phyloP scores from a whole-genome alignment of 2,329 filamentous ascomycete genomes.

The Diaporthe vexans region DNA sequence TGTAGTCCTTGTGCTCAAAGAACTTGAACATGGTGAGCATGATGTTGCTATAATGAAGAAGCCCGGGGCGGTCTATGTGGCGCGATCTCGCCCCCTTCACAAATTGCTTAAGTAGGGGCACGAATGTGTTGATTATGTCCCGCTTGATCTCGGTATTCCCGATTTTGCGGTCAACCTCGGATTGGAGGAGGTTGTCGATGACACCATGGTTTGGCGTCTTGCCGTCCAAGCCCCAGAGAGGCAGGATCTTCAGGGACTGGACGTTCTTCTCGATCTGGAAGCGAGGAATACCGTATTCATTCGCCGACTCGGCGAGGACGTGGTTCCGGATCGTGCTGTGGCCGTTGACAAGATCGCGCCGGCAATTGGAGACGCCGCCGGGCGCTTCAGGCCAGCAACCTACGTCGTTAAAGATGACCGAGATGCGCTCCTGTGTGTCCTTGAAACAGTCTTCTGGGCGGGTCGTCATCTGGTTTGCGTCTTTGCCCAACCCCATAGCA shows the following conservation, averaged over 20 bases:
- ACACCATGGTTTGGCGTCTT: constrained; percentile 66
- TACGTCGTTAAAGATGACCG: constrained; percentile 66
- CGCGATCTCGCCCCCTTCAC: constrained; percentile 64
- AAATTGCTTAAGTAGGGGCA: constrained; percentile 64
- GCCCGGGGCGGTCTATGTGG: constrained; percentile 57
- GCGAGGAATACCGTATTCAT: constrained; percentile 67
- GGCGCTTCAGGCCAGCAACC: constrained; percentile 68
- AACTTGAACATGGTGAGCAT: constrained; percentile 65
- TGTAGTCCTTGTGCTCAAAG: constrained; percentile 66
- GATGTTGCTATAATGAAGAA: constrained; percentile 61
- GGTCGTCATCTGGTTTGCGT: constrained; percentile 56
- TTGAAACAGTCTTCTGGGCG: constrained; percentile 57
- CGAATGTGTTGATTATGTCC: constrained; percentile 66
- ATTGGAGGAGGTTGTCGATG: constrained; percentile 66
- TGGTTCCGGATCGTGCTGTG: constrained; percentile 67
- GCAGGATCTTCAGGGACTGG: constrained; percentile 66
- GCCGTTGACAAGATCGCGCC: constrained; percentile 67
- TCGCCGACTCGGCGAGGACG: constrained; percentile 67
- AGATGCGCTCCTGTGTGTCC: constrained; percentile 62
- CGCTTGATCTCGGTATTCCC: constrained; percentile 54
- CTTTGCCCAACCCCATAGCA: constrained; percentile 57
- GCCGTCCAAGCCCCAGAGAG: constrained; percentile 68
- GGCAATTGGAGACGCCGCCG: constrained; percentile 68
- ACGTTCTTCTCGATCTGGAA: constrained; percentile 69
- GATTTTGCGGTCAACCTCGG: constrained; percentile 63